phyloP scores from a whole-genome alignment of 2,329 filamentous ascomycete genomes.

The Epichloe glyceriae region DNA sequence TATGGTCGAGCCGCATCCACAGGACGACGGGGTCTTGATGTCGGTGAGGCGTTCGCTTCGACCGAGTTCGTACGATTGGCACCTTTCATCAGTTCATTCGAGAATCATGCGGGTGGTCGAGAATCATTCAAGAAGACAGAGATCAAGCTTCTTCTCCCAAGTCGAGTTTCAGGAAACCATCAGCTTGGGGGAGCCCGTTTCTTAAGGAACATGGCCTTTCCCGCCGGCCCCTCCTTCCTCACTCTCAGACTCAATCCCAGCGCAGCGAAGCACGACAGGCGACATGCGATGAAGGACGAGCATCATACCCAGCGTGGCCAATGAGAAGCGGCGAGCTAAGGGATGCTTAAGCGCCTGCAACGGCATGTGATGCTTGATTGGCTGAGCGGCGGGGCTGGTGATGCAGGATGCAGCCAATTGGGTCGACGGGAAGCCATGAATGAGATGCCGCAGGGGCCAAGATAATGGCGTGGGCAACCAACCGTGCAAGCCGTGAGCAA shows the following conservation, averaged over 20 bases:
- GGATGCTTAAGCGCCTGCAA: conserved; percentile 21
- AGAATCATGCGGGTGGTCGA: neutral
- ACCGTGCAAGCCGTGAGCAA: no score
- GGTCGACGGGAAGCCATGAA: neutral
- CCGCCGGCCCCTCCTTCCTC: neutral
- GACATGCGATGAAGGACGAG: conserved; percentile 5
- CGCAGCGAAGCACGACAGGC: conserved; percentile 5
- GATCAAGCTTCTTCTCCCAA: neutral
- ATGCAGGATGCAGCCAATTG: conserved; percentile 14
- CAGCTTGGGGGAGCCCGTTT: conserved; percentile 11
- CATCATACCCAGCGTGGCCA: conserved; percentile 11
- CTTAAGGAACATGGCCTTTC: conserved; percentile 3
- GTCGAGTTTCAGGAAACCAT: neutral
- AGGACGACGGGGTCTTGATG: neutral
- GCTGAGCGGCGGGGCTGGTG: conserved; percentile 9
- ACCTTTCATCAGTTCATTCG: neutral
- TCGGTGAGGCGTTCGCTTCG: neutral
- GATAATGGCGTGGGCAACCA: no score
- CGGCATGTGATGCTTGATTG: conserved; percentile 15
- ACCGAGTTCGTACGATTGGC: neutral
- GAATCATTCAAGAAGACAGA: neutral
- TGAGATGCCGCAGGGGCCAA: neutral
- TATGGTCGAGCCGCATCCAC: neutral
- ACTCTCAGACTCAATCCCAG: neutral
- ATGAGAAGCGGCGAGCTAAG: conserved; percentile 12